Evolutionary conservation across 1,284 basidiomycete species (phyloP), one percentile per base, ranked within the genome.

Genomic region (Apiotrichum siamense): DNA sequence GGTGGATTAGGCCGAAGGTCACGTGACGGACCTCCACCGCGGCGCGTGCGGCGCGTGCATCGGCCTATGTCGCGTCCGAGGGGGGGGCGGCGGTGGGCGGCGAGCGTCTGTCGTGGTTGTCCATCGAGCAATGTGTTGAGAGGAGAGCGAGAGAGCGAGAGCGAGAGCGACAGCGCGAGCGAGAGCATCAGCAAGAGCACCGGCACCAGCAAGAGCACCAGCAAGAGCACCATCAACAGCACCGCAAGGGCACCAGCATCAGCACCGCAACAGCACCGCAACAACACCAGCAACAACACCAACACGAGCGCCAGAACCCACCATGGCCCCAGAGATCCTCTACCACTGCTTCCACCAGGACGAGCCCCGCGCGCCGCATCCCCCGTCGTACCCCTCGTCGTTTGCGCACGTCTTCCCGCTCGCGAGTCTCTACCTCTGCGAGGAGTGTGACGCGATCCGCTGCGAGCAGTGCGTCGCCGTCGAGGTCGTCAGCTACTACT

Each of bases 401-500:
- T 75, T 81, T 7, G 87, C 87, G 2, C 85, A 87, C 0, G 83
- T 91, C 69, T 87, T 93, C 62, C 81, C 86, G 2, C 80, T 98
- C 10, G 81, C 87, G 58, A 80, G 81, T 20, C 83, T 98, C 17
- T 96, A 91, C 76, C 98, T 97, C 73, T 99, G 96, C 74, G 93
- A 97, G 73, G 94, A 97, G 79, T 99, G 96, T 75, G 92, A 97
- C 70, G 85, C 87, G 2, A 82, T 98, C 37, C 78, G 92, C 49
- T 99, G 96, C 69, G 87, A 93, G 66, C 81, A 85, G 59, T 98
- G 96, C 64, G 88, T 96, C 9, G 82, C 84, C 5, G 77, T 89
- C 46, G 96, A 99, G 79, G 86, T 97, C 67, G 88, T 89, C 66
- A 88, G 88, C 47, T 97, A 97, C 74, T 97, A 89, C 70, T 99